Base-by-base conservation (phyloP, 306 rosid species). In the Malus fusca region DNA sequence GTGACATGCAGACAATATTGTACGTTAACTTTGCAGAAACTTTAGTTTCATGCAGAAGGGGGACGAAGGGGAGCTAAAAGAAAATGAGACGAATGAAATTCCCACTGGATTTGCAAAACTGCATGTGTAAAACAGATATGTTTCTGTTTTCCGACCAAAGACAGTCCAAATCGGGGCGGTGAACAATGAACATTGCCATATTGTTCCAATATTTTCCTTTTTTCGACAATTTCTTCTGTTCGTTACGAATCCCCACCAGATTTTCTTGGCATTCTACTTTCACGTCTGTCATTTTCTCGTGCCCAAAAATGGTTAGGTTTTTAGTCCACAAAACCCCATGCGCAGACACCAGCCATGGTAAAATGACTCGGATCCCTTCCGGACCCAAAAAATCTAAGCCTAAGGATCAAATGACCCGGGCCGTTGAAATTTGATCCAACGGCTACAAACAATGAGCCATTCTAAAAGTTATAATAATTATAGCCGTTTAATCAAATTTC, bases 391-490 rank as follows among this genome's bases (percentile, higher is more conserved):
- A 33, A 33, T 33, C 7, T 33, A 1, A 33, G 37, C 37, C 2
- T 2, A 33, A 1, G 0, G 8, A 33, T 33, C 8, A 33, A 33
- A 33, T 33, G 2, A 33, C 1, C 0, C 0, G 7, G 7, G 5
- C 0, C 7, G 37, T 33, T 33, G 7, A 33, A 33, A 33, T 33
- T 33, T 33, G 2, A 33, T 33, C 2, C 0, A 33, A 33, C 1
- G 0, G 7, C 0, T 33, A 33, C 0, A 33, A 33, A 33, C 37
- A 5, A 2, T 1, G 2, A 33, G 0, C 0, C 0, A 0, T 33
- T 33, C 0, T 33, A 33, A 5, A 6, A 33, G 1, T 33, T 33
- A 33, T 33, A 33, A 33, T 33, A 33, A 33, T 6, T 33, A 6
- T 33, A 5, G 0, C 0, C 8, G 8, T 5, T 33, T 0, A 0